phyloP scores from a whole-genome alignment of 2,329 filamentous ascomycete genomes.

The Nectriaceae sp. region DNA sequence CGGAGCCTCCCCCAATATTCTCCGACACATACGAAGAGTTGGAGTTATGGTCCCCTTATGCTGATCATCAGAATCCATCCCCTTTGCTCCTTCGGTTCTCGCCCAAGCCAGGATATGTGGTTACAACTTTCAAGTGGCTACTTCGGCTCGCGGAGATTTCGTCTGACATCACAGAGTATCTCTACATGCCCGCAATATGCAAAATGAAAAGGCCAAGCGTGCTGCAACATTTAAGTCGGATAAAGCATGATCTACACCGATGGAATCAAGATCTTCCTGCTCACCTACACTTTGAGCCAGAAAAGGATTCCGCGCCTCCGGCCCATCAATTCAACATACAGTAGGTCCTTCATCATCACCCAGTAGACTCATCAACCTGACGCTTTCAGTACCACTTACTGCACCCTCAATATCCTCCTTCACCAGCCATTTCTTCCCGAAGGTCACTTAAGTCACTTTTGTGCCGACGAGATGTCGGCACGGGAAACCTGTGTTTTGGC shows the following conservation, averaged over 20 bases:
- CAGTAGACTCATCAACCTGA: not conserved
- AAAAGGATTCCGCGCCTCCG: not conserved
- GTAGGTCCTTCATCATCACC: not conserved
- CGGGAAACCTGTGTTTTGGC: not conserved
- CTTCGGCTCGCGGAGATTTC: not conserved
- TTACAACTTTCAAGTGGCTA: not conserved
- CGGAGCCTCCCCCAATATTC: not conserved
- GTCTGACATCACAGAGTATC: not conserved
- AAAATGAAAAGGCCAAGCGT: not conserved
- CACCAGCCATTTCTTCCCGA: not conserved
- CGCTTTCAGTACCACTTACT: not conserved
- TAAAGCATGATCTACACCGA: not conserved
- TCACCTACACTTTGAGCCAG: not conserved
- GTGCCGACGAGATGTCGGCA: not conserved
- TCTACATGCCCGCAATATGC: not conserved
- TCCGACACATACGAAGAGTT: not conserved
- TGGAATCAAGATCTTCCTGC: not conserved
- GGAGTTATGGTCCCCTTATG: not conserved
- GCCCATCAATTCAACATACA: not conserved
- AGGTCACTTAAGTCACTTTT: not conserved
- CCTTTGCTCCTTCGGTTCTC: not conserved
- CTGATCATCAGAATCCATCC: not conserved
- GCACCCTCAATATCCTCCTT: not conserved
- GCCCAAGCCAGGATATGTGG: not conserved
- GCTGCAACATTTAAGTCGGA: not conserved